These are phyloP conservation scores for Gossypium rotundifolium DNA, from an alignment of 345 rosid species.

Conservation along the genomic window DNA sequence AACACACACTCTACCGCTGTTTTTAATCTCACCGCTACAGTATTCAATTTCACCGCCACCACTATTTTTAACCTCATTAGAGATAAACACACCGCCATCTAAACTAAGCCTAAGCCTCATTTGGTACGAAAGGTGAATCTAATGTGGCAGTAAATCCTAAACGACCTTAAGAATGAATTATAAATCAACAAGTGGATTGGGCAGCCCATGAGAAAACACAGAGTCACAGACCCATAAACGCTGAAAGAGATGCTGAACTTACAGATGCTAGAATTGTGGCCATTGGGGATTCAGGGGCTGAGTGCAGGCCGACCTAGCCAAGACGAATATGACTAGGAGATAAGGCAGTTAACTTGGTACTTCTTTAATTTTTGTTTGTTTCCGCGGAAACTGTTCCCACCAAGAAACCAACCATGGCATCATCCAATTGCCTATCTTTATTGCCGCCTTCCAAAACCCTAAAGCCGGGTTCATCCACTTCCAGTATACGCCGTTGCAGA, in stretches of 20 bases:
- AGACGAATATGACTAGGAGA: neutral
- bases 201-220: neutral
- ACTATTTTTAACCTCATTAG: no score
- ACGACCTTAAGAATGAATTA: neutral
- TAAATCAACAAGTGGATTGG: neutral
- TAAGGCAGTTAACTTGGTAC: neutral
- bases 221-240: neutral
- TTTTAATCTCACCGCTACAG: no score
- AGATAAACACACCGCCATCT: no score
- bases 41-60: no score
- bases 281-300: neutral
- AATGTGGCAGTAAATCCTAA: neutral
- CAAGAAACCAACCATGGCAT: neutral
- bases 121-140: no score
- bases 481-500: conserved; percentile 1
- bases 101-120: no score
- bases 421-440: neutral
- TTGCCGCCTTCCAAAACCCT: neutral
- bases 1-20: no score
- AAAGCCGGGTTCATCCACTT: neutral
- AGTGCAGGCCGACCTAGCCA: neutral
- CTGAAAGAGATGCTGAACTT: neutral
- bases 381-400: neutral
- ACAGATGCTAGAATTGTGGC: neutral
- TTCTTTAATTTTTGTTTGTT: neutral